These are phyloP conservation scores for Austroboletus eburneus DNA, from an alignment of 768 basidiomycete species.

Conservation along the genomic window DNA sequence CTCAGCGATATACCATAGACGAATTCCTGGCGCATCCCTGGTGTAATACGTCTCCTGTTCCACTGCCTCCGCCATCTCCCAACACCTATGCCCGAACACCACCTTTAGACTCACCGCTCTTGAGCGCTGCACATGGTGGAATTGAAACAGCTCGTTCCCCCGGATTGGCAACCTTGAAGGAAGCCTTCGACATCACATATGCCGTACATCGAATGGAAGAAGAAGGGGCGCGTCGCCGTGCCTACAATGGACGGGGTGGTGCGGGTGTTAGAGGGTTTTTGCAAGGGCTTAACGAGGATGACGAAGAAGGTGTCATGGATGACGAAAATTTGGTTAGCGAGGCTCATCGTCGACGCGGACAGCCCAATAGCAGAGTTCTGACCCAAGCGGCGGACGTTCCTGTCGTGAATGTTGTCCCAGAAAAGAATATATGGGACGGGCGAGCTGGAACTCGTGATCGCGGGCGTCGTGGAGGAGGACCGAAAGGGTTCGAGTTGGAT, in stretches of 20 bases:
- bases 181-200: constrained; percentile 98
- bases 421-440: constrained; percentile 46
- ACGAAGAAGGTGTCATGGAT: constrained; percentile 62
- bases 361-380: constrained; percentile 20
- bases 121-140: constrained; percentile 74
- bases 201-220: constrained; percentile 99
- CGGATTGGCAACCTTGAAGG: constrained; percentile 88
- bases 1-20: constrained; percentile 95
- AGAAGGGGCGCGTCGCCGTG: constrained; percentile 84
- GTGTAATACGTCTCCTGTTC: constrained; percentile 70
- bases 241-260: constrained; percentile 74
- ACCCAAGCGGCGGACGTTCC: constrained; percentile 9
- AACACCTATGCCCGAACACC: constrained; percentile 39
- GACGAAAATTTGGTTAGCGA: constrained; percentile 48
- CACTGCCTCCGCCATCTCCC: constrained; percentile 66
- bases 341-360: constrained; percentile 37
- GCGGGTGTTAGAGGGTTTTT: constrained; percentile 77
- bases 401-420: constrained; percentile 14
- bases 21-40: constrained; percentile 97
- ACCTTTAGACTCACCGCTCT: constrained; percentile 83
- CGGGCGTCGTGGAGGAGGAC: constrained; percentile 32
- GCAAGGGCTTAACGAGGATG: constrained; percentile 88
- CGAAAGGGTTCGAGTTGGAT: constrained; percentile 73
- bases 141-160: constrained; percentile 80
- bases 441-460: constrained; percentile 69